Base-by-base conservation (phyloP, 2,329 filamentous ascomycete species). In the Fusarium sp. region DNA sequence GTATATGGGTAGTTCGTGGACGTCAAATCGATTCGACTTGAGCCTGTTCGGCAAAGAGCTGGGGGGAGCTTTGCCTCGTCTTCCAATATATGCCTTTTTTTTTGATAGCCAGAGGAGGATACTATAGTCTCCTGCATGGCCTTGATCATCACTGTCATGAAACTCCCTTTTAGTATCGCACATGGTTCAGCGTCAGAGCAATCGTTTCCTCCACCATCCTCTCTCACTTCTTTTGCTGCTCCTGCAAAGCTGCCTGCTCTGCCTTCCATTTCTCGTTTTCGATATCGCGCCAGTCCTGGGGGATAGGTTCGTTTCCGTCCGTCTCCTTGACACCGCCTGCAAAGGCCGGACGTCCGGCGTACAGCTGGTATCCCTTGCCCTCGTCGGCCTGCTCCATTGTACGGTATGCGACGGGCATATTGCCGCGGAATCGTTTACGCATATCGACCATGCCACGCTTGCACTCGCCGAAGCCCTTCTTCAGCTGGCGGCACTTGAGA, bases 371-470 rank as follows among this genome's bases (percentile, higher is more conserved):
- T 5, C 85, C 84, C 51, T 81, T 78, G 61, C 81, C 82, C 10
- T 80, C 80, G 67, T 91, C 88, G 53, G 85, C 76, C 48, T 68
- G 62, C 73, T 88, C 83, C 70, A 88, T 79, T 57, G 82, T 78
- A 72, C 80, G 82, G 66, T 90, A 86, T 24, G 87, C 83, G 65
- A 96, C 88, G 50, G 95, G 93, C 76, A 92, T 87, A 80, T 98
- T 98, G 56, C 95, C 95, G 53, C 95, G 87, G 79, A 99, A 98
- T 31, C 95, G 90, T 81, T 98, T 98, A 76, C 95, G 91, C 95
- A 99, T 99, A 77, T 99, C 95, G 70, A 98, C 91, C 87, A 96
- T 88, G 66, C 95, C 95, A 66, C 94, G 91, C 74, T 96, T 96
- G 85, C 95, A 99, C 75, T 97, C 92, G 75, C 92, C 91, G 72